phyloP scores from a whole-genome alignment of 257 asterid genomes.

The Scutellaria minor region DNA sequence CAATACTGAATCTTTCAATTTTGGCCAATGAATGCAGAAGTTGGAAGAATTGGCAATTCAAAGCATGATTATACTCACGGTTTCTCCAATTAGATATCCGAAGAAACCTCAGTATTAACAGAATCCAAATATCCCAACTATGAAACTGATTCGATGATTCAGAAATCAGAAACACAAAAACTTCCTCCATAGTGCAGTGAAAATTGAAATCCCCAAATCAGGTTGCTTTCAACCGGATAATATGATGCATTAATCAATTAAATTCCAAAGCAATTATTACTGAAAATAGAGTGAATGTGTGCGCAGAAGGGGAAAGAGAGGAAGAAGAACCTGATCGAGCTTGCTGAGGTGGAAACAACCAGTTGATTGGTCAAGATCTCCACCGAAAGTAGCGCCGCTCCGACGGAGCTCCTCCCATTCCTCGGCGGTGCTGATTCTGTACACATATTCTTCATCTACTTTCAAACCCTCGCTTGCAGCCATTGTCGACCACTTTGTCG shows the following conservation, averaged over 20 bases:
- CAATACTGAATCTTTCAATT: neutral
- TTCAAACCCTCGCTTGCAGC: conserved; percentile 37
- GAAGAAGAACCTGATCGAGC: conserved; percentile 63
- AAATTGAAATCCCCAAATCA: conserved; percentile 18
- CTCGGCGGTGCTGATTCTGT: conserved; percentile 73
- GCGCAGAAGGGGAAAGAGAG: neutral
- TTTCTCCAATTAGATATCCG: conserved; percentile 18
- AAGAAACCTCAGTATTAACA: neutral
- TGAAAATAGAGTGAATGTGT: neutral
- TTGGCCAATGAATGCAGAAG: neutral
- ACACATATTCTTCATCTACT: conserved; percentile 49
- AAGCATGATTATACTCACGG: neutral
- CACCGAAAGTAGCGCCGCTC: conserved; percentile 61
- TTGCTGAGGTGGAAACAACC: conserved; percentile 81
- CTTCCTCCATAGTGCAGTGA: neutral
- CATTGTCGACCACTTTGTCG: conserved; percentile 29
- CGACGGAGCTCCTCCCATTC: conserved; percentile 77
- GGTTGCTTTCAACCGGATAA: neutral
- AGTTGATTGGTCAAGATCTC: conserved; percentile 67
- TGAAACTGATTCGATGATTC: neutral
- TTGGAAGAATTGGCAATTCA: neutral
- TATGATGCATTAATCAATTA: neutral
- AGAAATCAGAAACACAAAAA: conserved; percentile 20
- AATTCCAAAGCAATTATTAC: neutral
- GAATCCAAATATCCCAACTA: neutral